Percentiles rank a stretch among this genome's conserved stretches.
Evolutionary conservation across 495 filamentous ascomycete species (phyloP).

Genomic region (Xylaria sp.): DNA sequence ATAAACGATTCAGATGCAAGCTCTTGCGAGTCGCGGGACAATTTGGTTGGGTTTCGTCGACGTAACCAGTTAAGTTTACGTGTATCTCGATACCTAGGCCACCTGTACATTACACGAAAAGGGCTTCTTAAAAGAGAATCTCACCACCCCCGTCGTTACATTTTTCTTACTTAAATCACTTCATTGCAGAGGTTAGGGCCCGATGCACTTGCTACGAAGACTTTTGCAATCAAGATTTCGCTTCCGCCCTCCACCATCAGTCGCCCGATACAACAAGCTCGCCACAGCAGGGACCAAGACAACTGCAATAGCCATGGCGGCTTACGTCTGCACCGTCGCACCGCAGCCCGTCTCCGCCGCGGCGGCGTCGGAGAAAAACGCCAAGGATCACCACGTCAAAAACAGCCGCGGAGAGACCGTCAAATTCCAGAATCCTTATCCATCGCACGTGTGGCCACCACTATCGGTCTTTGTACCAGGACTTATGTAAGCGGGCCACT

Average conservation of each 20-base stretch:
- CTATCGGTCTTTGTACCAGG: neutral
- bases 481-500: constrained; percentile 22
- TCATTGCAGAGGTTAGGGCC: neutral
- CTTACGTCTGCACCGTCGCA: constrained; percentile 39
- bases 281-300: constrained; percentile 29
- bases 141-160: neutral
- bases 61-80: neutral
- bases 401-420: constrained; percentile 41
- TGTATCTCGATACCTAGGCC: neutral
- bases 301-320: constrained; percentile 33
- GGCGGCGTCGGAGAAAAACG: constrained; percentile 37
- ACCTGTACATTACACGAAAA: too few species aligned
- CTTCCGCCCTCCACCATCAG: constrained; percentile 11
- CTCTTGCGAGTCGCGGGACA: neutral
- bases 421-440: constrained; percentile 46
- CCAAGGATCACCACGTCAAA: constrained; percentile 44
- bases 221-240: constrained; percentile 19
- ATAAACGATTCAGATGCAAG: neutral
- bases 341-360: constrained; percentile 26
- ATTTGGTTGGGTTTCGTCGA: neutral
- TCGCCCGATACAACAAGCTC: constrained; percentile 28
- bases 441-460: constrained; percentile 37
- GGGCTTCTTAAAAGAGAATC: neutral
- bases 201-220: constrained; percentile 24
- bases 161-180: neutral